Evolutionary conservation across 106 monocot species (phyloP).

Genomic region (Dendrobium catenatum): DNA sequence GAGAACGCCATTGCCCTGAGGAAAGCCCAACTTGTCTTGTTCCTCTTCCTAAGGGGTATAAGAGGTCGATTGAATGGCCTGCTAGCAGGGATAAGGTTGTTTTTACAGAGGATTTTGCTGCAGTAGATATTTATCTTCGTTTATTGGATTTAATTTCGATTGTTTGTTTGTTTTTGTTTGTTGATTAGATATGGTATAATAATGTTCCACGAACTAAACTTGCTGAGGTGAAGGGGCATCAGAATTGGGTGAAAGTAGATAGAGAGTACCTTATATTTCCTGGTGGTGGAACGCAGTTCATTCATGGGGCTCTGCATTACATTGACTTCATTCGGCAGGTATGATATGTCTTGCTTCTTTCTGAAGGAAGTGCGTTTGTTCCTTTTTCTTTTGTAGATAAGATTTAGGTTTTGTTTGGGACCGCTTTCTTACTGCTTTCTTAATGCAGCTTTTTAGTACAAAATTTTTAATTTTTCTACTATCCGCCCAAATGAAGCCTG

Average conservation of each 20-base stretch:
- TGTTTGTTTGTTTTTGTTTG: background rate
- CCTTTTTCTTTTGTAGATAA: background rate
- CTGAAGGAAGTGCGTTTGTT: background rate
- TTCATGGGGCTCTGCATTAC: constrained; percentile 92
- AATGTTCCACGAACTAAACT: constrained; percentile 91
- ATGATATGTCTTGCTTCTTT: background rate
- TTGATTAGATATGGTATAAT: constrained; percentile 78
- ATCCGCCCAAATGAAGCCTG: background rate
- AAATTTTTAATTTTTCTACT: too few relatives aligned
- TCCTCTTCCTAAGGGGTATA: constrained; percentile 64
- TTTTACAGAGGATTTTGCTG: background rate
- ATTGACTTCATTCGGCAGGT: constrained; percentile 92
- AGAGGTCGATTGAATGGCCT: constrained; percentile 61
- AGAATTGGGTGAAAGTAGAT: constrained; percentile 89
- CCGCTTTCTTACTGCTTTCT: too few relatives aligned
- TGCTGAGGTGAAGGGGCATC: constrained; percentile 93
- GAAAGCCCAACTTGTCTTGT: constrained; percentile 75
- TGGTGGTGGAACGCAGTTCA: constrained; percentile 96
- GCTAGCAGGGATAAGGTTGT: constrained; percentile 74
- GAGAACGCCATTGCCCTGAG: constrained; percentile 86
- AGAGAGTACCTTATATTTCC: constrained; percentile 87
- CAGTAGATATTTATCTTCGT: background rate
- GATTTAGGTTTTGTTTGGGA: too few relatives aligned
- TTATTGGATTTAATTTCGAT: background rate
- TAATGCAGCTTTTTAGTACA: too few relatives aligned